Evolutionary conservation across 257 asterid genomes (phyloP).

Genomic region (Rubia yunnanensis): DNA sequence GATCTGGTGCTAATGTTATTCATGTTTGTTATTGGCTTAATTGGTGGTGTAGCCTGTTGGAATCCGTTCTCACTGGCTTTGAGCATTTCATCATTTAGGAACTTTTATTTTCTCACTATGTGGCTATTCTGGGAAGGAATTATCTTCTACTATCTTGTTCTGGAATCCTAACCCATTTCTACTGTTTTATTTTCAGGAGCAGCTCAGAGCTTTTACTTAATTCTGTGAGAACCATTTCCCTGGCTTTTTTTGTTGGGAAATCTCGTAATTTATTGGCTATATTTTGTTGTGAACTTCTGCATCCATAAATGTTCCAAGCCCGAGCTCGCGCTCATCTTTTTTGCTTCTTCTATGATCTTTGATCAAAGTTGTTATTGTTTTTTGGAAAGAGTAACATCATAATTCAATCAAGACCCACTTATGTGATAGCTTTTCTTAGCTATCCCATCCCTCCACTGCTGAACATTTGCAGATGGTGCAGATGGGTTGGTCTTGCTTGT

Average conservation of each 20-base stretch:
- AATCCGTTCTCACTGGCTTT: background rate
- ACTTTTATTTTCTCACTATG: background rate
- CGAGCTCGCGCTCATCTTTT: background rate
- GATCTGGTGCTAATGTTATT: too few species aligned
- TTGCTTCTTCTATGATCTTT: too few species aligned
- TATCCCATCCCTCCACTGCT: too few species aligned
- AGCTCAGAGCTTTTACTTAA: slow-evolving; percentile 92
- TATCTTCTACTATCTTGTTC: background rate
- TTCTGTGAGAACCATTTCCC: slow-evolving; percentile 59
- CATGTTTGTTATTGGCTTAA: too few species aligned
- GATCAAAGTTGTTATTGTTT: too few species aligned
- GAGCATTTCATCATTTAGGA: background rate
- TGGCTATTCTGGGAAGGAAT: background rate
- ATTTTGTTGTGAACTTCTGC: background rate
- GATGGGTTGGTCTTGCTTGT: background rate
- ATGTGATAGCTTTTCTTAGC: background rate
- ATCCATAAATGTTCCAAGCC: background rate
- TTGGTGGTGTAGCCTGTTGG: background rate
- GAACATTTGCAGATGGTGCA: background rate
- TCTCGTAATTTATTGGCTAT: background rate
- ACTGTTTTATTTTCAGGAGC: slow-evolving; percentile 63
- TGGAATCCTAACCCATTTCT: background rate
- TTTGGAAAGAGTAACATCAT: background rate
- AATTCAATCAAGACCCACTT: background rate
- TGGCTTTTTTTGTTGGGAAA: background rate